Conservation (phyloP, 176 grass and related monocot genomes). For the Chrysopogon serrulatus region DNA sequence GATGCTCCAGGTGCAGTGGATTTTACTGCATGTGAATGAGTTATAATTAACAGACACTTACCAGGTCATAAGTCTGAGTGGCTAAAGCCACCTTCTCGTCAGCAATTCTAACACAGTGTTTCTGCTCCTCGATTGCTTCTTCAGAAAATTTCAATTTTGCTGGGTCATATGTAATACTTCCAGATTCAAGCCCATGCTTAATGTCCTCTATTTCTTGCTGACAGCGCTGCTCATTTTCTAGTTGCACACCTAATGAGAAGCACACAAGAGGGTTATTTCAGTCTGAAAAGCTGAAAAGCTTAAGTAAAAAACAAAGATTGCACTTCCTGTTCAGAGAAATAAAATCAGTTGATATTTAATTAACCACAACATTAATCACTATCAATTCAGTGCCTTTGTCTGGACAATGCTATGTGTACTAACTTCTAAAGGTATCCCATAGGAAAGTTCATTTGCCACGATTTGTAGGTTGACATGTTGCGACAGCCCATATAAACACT, state of each 20-base stretch:
- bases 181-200: constrained; percentile 71
- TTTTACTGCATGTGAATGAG: not conserved
- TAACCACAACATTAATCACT: constrained; percentile 10
- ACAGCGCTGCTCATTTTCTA: constrained; percentile 90
- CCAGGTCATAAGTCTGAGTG: constrained; percentile 95
- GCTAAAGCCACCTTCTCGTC: constrained; percentile 99
- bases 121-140: constrained; percentile 85
- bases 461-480: not conserved
- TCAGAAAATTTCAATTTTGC: constrained; percentile 90
- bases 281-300: not conserved
- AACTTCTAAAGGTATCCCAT: not conserved
- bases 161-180: constrained; percentile 69
- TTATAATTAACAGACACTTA: constrained; percentile 36
- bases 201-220: constrained; percentile 95
- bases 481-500: not conserved
- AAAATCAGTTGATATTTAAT: constrained; percentile 6
- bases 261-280: constrained; percentile 16
- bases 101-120: constrained; percentile 93
- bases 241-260: constrained; percentile 61
- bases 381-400: not conserved
- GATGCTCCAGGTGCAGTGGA: not conserved
- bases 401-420: not conserved
- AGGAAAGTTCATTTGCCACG: not conserved
- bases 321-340: constrained; percentile 9
- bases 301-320: not conserved